phyloP scores from a whole-genome alignment of 805 yeast genomes.

The Candida oleophila region DNA sequence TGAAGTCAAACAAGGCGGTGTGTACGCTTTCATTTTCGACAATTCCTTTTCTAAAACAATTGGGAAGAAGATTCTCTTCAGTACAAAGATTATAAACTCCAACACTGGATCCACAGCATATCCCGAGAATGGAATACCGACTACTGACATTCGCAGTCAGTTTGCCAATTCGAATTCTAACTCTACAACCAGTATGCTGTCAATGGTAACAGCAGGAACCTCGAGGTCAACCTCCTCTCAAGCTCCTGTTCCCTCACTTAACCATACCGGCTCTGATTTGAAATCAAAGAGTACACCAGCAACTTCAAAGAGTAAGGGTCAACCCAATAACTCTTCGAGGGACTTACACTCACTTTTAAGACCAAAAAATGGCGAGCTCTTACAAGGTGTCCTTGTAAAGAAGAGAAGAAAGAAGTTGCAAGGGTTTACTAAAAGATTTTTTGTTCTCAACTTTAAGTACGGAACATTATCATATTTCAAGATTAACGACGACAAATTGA shows the following conservation, averaged over 20 bases:
- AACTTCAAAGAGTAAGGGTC: neutral
- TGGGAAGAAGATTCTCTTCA: slow-evolving; percentile 76
- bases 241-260: neutral
- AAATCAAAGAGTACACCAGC: neutral
- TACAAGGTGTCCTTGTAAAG: slow-evolving; percentile 78
- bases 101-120: slow-evolving; percentile 2
- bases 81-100: slow-evolving; percentile 26
- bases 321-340: neutral
- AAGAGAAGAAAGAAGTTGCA: slow-evolving; percentile 79
- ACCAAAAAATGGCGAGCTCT: slow-evolving; percentile 63
- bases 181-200: neutral
- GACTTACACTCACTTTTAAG: slow-evolving; percentile 15
- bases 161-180: neutral
- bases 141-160: neutral
- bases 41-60: slow-evolving; percentile 86
- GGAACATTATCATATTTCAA: slow-evolving; percentile 84
- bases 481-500: slow-evolving; percentile 64
- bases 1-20: slow-evolving; percentile 60
- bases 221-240: neutral
- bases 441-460: slow-evolving; percentile 75
- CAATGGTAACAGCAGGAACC: neutral
- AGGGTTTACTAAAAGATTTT: slow-evolving; percentile 83
- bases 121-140: neutral
- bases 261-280: neutral
- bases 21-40: slow-evolving; percentile 87